Evolutionary conservation across 2,329 filamentous ascomycete species (phyloP).

Genomic region (Xylaria sp.): DNA sequence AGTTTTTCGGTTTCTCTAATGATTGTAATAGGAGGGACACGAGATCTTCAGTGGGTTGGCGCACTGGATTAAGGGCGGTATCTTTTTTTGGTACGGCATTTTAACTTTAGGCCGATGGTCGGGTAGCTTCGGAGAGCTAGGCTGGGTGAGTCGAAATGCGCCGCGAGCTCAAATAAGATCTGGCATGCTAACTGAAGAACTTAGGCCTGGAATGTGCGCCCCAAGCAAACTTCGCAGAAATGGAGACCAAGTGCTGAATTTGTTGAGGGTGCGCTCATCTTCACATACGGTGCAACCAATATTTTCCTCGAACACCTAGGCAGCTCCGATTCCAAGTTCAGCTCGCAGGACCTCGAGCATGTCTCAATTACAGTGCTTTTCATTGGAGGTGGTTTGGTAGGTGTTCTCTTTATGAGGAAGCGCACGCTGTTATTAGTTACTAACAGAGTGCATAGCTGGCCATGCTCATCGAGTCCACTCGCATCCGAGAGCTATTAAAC

Average conservation of each 20-base stretch:
- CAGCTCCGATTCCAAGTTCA: conserved; percentile 77
- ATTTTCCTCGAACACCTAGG: conserved; percentile 92
- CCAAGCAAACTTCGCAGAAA: conserved; percentile 64
- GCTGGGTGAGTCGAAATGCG: conserved; percentile 71
- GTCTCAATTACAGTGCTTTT: conserved; percentile 93
- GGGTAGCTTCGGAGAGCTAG: conserved; percentile 88
- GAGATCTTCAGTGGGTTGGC: conserved; percentile 86
- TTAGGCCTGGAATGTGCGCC: conserved; percentile 87
- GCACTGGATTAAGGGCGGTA: conserved; percentile 92
- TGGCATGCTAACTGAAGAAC: conserved; percentile 35
- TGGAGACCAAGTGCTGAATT: conserved; percentile 88
- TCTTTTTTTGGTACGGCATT: conserved; percentile 94
- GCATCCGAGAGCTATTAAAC: conserved; percentile 75
- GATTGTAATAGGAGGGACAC: conserved; percentile 66
- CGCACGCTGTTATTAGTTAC: neutral
- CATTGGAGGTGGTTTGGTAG: conserved; percentile 86
- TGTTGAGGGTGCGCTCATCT: conserved; percentile 88
- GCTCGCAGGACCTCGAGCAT: conserved; percentile 86
- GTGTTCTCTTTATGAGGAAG: conserved; percentile 50
- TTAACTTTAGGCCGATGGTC: conserved; percentile 90
- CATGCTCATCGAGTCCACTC: conserved; percentile 84
- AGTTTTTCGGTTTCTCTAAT: conserved; percentile 20
- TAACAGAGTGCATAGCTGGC: conserved; percentile 43
- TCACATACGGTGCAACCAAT: conserved; percentile 88
- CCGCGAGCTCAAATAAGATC: neutral